Conservation (phyloP, 495 filamentous ascomycete species). For the Lasiosphaeria miniovina region DNA sequence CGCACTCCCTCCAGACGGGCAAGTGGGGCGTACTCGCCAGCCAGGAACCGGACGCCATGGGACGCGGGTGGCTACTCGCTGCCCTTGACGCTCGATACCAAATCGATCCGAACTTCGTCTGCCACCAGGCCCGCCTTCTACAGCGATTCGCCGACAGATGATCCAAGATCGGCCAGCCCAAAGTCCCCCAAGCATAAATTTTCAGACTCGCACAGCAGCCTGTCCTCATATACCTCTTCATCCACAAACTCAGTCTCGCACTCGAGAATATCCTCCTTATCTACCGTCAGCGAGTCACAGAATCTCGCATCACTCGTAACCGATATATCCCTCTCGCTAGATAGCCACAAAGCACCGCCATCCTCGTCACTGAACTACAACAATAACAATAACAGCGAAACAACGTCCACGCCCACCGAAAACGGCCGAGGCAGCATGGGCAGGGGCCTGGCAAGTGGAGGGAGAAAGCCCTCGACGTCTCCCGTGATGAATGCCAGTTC, state of each 20-base stretch:
- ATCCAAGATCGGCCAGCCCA: slow-evolving; percentile 23
- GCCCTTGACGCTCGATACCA: slow-evolving; percentile 32
- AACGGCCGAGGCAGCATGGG: too few relatives aligned
- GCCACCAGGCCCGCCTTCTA: slow-evolving; percentile 17
- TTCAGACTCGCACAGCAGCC: slow-evolving; percentile 38
- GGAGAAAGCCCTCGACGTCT: too few relatives aligned
- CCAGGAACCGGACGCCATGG: slow-evolving; percentile 45
- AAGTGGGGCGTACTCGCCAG: slow-evolving; percentile 29
- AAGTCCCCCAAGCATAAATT: slow-evolving; percentile 39
- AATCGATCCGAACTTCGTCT: slow-evolving; percentile 25
- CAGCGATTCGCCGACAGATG: slow-evolving; percentile 29
- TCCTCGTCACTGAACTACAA: too few relatives aligned
- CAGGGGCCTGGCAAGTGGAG: too few relatives aligned
- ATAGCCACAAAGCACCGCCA: too few relatives aligned
- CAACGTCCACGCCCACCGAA: too few relatives aligned
- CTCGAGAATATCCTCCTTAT: slow-evolving; percentile 42
- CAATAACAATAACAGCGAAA: too few relatives aligned
- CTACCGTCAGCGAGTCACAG: slow-evolving; percentile 34
- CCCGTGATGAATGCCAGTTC: slow-evolving; percentile 4
- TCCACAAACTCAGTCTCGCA: slow-evolving; percentile 31
- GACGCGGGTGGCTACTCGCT: slow-evolving; percentile 43
- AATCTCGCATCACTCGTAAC: slow-evolving; percentile 12
- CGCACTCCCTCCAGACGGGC: slow-evolving; percentile 20
- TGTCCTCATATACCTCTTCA: slow-evolving; percentile 38
- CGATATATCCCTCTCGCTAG: slow-evolving; percentile 10